Base-by-base conservation (phyloP, 2,329 filamentous ascomycete genomes). In the Colletotrichum falcatum region DNA sequence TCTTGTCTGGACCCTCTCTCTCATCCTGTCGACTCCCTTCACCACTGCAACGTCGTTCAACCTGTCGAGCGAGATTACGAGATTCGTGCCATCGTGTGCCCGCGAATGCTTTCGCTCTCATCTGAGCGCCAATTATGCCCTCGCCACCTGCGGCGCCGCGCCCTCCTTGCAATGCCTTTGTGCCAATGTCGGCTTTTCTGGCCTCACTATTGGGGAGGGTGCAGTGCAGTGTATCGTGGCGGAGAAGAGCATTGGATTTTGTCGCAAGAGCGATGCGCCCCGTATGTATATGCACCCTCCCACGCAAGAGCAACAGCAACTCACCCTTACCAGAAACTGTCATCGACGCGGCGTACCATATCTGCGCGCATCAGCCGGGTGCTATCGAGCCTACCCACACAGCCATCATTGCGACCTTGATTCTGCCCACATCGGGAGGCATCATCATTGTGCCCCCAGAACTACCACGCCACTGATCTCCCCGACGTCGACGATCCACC, bases 141-240 rank as follows among this genome's bases (percentile, higher is more conserved):
- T 78, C 26, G 79, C 78, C 60, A 76, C 78, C 58, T 92, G 90
- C 75, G 83, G 83, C 37, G 76, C 79, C 42, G 80, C 81, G 18
- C 83, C 86, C 14, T 84, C 90, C 33, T 78, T 93, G 74, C 80
- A 84, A 75, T 93, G 90, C 74, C 83, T 94, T 8, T 94, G 92
- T 78, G 85, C 85, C 46, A 83, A 85, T 68, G 83, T 83, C 42
- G 90, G 90, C 11, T 80, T 78, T 16, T 86, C 86, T 37, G 90
- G 89, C 12, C 91, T 90, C 74, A 94, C 92, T 1, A 76, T 94
- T 58, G 91, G 91, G n/a, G 92, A 94, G 80, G 91, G 86, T 14
- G 90, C 89, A 5, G 80, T 93, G 72, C 87, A 91, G 76, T 94
- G 92, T 78, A 85, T 92, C 42, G 82, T 87, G 11, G 87, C 87